Evolutionary conservation across 768 basidiomycete species (phyloP), one percentile per base, ranked within the genome.

Genomic region (Pisolithus tinctorius): DNA sequence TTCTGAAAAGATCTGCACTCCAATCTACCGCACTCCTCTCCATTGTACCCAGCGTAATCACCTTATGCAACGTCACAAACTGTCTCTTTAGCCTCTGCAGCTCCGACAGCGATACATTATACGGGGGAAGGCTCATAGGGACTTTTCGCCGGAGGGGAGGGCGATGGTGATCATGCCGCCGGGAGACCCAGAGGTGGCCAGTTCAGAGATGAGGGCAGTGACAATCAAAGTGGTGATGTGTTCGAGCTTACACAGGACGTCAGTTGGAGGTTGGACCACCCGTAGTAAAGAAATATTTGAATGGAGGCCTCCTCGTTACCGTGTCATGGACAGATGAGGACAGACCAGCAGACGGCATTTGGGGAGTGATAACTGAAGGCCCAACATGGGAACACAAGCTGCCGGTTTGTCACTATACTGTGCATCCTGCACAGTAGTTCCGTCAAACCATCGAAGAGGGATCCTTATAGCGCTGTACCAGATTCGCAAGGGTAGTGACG

Each of bases 391-490:
- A n/a, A n/a, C n/a, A n/a, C n/a, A n/a, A n/a, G n/a, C n/a, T n/a
- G n/a, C n/a, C n/a, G n/a, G n/a, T n/a, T n/a, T n/a, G n/a, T n/a
- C n/a, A n/a, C n/a, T n/a, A n/a, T n/a, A n/a, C n/a, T n/a, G 85
- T 8, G 85, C 65, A 27, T 75, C 72, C 16, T 80, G 70, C 1
- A 96, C 71, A 2, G 89, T 92, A 89, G 67, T 99, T 96, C 95
- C 95, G 98, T 45, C 95, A 82, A n/a, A 90, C 93, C 87, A 94
- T 94, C 4, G 93, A 94, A 0, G 91, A 93, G 0, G 96, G 96
- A 60, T 98, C 96, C 70, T 99, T 96, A 59, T 84, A 98, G 47
- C 95, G 78, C 61, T 85, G 74, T 31, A 98, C 67, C 4, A 99
- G 79, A 64, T 54, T 58, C 16, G 60, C 50, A 49, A 51, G 36